Conservation (phyloP, 139 green algal species). For the Pleodorina starrii region DNA sequence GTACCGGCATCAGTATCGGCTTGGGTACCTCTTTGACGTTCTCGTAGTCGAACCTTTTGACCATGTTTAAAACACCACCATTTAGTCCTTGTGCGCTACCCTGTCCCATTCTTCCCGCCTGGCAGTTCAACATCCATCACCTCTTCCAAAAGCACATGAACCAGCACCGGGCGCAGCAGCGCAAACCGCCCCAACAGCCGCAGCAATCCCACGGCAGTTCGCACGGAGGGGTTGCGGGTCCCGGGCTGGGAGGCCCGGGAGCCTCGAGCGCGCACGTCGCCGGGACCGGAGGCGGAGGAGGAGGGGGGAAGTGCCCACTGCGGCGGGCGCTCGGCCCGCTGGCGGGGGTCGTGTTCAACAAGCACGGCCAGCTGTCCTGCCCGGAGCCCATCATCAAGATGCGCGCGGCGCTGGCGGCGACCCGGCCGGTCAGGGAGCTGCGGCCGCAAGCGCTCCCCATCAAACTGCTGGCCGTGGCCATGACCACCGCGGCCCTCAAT, state of each 20-base stretch:
- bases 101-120: neutral
- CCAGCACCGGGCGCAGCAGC: slow-evolving; percentile 40
- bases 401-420: slow-evolving; percentile 77
- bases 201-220: neutral
- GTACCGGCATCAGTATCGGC: slow-evolving; percentile 10
- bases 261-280: neutral
- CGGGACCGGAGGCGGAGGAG: neutral
- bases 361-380: slow-evolving; percentile 73
- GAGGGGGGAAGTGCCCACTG: slow-evolving; percentile 56
- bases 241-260: slow-evolving; percentile 20
- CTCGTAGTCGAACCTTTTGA: too few relatives aligned
- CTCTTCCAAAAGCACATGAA: slow-evolving; percentile 42
- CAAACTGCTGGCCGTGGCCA: slow-evolving; percentile 72
- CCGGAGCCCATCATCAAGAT: slow-evolving; percentile 81
- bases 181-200: slow-evolving; percentile 18
- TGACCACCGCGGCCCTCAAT: slow-evolving; percentile 76
- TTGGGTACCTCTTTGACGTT: neutral
- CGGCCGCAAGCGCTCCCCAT: slow-evolving; percentile 76
- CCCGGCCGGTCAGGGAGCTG: slow-evolving; percentile 77
- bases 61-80: too few relatives aligned
- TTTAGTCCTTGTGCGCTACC: neutral
- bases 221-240: neutral
- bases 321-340: slow-evolving; percentile 72
- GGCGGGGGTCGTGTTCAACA: slow-evolving; percentile 62
- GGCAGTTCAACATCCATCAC: slow-evolving; percentile 49